Percentiles rank a stretch among this genome's conserved stretches.
These are phyloP conservation scores for Sclerotinia minor DNA, from an alignment of 2,329 filamentous ascomycete species.

Conservation along the genomic window DNA sequence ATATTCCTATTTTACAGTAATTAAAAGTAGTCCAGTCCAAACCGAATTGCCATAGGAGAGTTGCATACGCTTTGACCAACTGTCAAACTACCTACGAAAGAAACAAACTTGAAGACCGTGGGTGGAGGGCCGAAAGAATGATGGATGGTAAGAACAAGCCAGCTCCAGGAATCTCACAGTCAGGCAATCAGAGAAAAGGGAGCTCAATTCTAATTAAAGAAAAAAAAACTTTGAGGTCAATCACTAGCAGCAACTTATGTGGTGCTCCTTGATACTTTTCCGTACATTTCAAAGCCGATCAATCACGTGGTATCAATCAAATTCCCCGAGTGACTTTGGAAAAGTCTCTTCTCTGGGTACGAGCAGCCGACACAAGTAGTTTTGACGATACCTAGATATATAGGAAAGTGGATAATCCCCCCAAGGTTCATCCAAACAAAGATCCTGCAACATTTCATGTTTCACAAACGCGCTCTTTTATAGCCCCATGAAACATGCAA, in stretches of 20 bases:
- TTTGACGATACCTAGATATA: background rate
- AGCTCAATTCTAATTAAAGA: no score
- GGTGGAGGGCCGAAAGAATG: no score
- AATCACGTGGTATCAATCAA: background rate
- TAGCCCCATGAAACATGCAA: constrained; percentile 22
- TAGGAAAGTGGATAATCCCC: no score
- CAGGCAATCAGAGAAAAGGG: no score
- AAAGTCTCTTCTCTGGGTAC: background rate
- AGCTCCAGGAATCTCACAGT: no score
- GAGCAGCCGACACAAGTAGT: background rate
- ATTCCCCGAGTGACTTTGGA: background rate
- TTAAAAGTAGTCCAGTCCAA: background rate
- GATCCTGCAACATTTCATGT: constrained; percentile 15
- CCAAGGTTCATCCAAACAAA: constrained; percentile 21
- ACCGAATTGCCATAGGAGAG: background rate
- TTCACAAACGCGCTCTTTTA: constrained; percentile 5
- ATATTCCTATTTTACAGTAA: background rate
- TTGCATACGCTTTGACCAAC: background rate
- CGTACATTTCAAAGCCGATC: background rate
- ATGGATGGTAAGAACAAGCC: no score
- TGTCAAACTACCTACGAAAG: background rate
- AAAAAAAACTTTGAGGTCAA: background rate
- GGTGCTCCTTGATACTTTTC: background rate
- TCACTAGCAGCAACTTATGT: background rate
- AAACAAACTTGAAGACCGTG: no score